Percentiles rank a stretch among this genome's conserved stretches.
These are phyloP conservation scores for Colletotrichum tanaceti DNA, from an alignment of 2,329 filamentous ascomycete species.

Conservation along the genomic window DNA sequence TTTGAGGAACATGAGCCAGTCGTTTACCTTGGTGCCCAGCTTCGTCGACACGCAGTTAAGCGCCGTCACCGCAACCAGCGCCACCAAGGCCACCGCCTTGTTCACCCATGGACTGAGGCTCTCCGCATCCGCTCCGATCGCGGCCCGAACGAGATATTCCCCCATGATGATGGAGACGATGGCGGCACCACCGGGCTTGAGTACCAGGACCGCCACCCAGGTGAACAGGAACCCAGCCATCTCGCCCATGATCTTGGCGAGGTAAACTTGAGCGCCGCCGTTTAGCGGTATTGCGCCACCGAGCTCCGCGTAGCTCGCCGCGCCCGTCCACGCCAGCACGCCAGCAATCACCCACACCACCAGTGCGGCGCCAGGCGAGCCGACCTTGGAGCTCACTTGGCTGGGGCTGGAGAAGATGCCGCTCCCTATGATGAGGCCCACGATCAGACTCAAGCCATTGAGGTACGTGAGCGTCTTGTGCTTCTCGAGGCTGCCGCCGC, in stretches of 20 bases:
- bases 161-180: slow-evolving; percentile 99
- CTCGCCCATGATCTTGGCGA: slow-evolving; percentile 97
- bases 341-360: slow-evolving; percentile 94
- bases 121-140: slow-evolving; percentile 86
- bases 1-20: slow-evolving; percentile 97
- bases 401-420: slow-evolving; percentile 96
- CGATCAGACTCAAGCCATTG: slow-evolving; percentile 90
- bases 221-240: slow-evolving; percentile 93
- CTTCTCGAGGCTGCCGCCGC: slow-evolving; percentile 88
- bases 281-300: slow-evolving; percentile 96
- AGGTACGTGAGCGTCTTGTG: slow-evolving; percentile 96
- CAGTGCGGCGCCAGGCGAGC: slow-evolving; percentile 88
- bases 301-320: slow-evolving; percentile 93
- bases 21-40: slow-evolving; percentile 86
- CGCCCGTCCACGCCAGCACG: slow-evolving; percentile 95
- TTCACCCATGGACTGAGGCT: slow-evolving; percentile 87
- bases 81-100: slow-evolving; percentile 85
- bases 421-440: slow-evolving; percentile 94
- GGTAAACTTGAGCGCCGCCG: slow-evolving; percentile 91
- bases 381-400: slow-evolving; percentile 90
- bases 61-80: slow-evolving; percentile 80
- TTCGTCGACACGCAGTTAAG: slow-evolving; percentile 93
- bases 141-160: slow-evolving; percentile 91
- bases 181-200: slow-evolving; percentile 92
- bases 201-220: slow-evolving; percentile 92